These are phyloP conservation scores for Tricholoma bakamatsutake DNA, from an alignment of 768 basidiomycete species.

Conservation along the genomic window DNA sequence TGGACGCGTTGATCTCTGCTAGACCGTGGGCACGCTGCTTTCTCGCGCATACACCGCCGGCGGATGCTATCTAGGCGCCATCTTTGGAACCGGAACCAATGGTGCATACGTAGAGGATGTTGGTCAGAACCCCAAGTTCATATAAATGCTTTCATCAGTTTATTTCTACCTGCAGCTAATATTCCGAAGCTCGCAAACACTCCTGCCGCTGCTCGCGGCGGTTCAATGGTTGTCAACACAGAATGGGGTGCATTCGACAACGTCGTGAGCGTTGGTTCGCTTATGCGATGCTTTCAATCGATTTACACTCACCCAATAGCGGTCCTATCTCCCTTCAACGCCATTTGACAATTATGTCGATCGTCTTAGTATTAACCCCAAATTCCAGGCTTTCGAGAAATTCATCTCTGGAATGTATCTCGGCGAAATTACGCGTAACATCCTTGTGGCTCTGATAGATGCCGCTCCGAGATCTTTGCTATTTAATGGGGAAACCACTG, in stretches of 20 bases:
- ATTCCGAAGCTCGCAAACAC: conserved; percentile 77
- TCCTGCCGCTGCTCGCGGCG: conserved; percentile 52
- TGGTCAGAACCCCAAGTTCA: conserved; percentile 26
- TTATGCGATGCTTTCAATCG: neutral
- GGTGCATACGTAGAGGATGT: conserved; percentile 94
- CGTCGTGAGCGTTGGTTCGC: conserved; percentile 44
- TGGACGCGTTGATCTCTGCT: conserved; percentile 3
- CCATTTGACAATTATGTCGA: conserved; percentile 90
- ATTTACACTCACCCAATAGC: conserved; percentile 33
- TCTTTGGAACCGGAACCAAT: conserved; percentile 98
- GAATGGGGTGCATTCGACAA: conserved; percentile 99
- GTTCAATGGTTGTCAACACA: conserved; percentile 91
- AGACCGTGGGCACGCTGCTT: conserved; percentile 95
- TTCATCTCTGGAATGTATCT: conserved; percentile 99
- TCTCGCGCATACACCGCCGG: conserved; percentile 93
- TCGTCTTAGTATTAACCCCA: conserved; percentile 90
- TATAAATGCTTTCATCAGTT: neutral
- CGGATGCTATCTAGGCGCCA: conserved; percentile 82
- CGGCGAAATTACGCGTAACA: conserved; percentile 86
- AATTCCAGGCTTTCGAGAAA: conserved; percentile 93
- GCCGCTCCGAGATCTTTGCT: conserved; percentile 65
- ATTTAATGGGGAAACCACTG: conserved; percentile 75
- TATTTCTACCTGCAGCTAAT: conserved; percentile 36
- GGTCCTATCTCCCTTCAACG: conserved; percentile 79
- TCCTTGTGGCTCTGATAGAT: conserved; percentile 79